Conservation (phyloP, 1,284 basidiomycete species). For the Coriolopsis trogii region DNA sequence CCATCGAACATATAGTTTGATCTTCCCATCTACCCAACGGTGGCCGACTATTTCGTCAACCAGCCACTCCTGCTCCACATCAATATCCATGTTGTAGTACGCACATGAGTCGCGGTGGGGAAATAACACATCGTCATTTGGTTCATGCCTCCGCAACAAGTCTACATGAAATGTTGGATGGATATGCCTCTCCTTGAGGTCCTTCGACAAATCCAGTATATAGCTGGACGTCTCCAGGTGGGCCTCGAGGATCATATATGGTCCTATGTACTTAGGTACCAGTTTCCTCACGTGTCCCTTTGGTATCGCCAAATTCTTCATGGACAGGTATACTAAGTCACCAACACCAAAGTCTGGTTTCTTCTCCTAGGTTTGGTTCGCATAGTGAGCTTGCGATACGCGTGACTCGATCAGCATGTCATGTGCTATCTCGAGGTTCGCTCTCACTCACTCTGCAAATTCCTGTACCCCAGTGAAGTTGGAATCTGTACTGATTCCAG, state of each 20-base stretch:
- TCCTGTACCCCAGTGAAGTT: slow-evolving; percentile 16
- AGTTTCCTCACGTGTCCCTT: slow-evolving; percentile 37
- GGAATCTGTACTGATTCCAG: neutral
- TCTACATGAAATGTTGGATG: slow-evolving; percentile 34
- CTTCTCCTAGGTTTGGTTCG: slow-evolving; percentile 27
- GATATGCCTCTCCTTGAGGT: slow-evolving; percentile 25
- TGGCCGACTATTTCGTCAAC: slow-evolving; percentile 36
- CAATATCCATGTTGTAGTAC: slow-evolving; percentile 32
- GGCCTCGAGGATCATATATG: slow-evolving; percentile 28
- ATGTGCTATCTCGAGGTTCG: slow-evolving; percentile 26
- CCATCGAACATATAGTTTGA: slow-evolving; percentile 38
- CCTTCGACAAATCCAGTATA: slow-evolving; percentile 30
- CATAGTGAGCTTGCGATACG: slow-evolving; percentile 25
- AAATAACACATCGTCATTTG: slow-evolving; percentile 32
- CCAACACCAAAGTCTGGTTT: slow-evolving; percentile 25
- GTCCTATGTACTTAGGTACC: slow-evolving; percentile 37
- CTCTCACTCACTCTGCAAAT: slow-evolving; percentile 23
- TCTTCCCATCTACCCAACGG: slow-evolving; percentile 24
- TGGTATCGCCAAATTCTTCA: slow-evolving; percentile 37
- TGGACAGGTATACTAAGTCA: slow-evolving; percentile 37
- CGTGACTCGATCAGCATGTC: slow-evolving; percentile 17
- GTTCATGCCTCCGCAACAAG: slow-evolving; percentile 26
- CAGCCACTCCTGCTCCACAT: slow-evolving; percentile 22
- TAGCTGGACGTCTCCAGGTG: slow-evolving; percentile 26
- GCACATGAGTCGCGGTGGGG: slow-evolving; percentile 24